phyloP scores from a whole-genome alignment of 1,139 yeast genomes.

The Candida glucosophila region DNA sequence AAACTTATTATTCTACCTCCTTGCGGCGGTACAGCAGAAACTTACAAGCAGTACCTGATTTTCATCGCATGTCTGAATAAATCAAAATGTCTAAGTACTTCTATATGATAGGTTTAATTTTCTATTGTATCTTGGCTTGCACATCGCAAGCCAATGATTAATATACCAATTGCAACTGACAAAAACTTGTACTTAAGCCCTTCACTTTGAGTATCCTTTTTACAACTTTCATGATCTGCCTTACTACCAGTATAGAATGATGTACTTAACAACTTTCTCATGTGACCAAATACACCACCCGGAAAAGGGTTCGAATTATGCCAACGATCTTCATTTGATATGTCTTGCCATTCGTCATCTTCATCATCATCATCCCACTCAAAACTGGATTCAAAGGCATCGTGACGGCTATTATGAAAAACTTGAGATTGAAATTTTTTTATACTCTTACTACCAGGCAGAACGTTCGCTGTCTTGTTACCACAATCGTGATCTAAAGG shows the following conservation, averaged over 20 bases:
- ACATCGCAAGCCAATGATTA: slow-evolving; percentile 33
- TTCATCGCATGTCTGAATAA: too few relatives aligned
- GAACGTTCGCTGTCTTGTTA: neutral
- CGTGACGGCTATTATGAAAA: slow-evolving; percentile 12
- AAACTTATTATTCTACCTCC: slow-evolving; percentile 23
- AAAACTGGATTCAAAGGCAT: slow-evolving; percentile 10
- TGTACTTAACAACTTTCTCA: slow-evolving; percentile 11
- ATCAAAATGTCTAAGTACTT: slow-evolving; percentile 1
- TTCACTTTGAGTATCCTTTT: slow-evolving; percentile 30
- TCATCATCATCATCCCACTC: slow-evolving; percentile 9
- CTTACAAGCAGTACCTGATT: too few relatives aligned
- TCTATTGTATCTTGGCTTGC: slow-evolving; percentile 17
- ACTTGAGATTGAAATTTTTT: slow-evolving; percentile 33
- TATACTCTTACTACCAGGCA: slow-evolving; percentile 8
- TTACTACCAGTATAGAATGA: slow-evolving; percentile 7
- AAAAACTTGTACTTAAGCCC: slow-evolving; percentile 35
- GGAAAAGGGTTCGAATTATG: neutral
- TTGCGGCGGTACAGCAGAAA: slow-evolving; percentile 27
- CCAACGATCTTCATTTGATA: slow-evolving; percentile 4
- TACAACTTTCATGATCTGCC: too few relatives aligned
- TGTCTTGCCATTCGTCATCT: slow-evolving; percentile 9
- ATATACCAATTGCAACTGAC: slow-evolving; percentile 36
- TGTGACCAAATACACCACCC: slow-evolving; percentile 1
- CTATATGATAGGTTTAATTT: slow-evolving; percentile 2
- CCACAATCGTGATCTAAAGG: slow-evolving; percentile 10